Conservation (phyloP, 352 stramenopile species). For the Elongisporangium senticosum region DNA sequence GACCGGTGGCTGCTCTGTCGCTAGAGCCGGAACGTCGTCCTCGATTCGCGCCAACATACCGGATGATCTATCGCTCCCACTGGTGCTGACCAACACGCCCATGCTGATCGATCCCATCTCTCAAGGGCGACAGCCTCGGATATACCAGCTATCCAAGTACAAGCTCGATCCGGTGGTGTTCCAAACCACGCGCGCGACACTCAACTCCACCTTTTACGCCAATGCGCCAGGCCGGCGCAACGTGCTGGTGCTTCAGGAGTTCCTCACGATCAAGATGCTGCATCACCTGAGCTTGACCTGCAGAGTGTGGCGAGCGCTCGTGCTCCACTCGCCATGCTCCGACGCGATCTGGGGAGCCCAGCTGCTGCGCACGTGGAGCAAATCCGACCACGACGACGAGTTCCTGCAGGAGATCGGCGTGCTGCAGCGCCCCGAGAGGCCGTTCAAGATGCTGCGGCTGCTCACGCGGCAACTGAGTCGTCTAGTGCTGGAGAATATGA, state of each 20-base stretch:
- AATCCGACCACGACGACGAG: conserved; percentile 23
- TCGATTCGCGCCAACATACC: neutral
- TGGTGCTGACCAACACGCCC: conserved; percentile 9
- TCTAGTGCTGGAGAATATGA: conserved; percentile 45
- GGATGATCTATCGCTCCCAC: neutral
- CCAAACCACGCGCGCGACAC: conserved; percentile 21
- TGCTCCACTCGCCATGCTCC: conserved; percentile 28
- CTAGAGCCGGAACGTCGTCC: neutral
- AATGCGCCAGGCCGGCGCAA: conserved; percentile 17
- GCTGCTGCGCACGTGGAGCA: conserved; percentile 35
- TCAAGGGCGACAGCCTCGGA: conserved; percentile 12
- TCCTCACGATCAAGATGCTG: conserved; percentile 29
- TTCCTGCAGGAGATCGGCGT: conserved; percentile 35
- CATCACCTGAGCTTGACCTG: conserved; percentile 44
- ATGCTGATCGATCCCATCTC: neutral
- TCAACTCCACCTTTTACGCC: conserved; percentile 25
- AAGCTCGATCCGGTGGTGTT: conserved; percentile 37
- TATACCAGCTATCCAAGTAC: conserved; percentile 38
- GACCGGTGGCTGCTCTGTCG: too few species aligned
- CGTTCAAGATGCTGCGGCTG: conserved; percentile 40
- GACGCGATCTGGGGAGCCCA: conserved; percentile 48
- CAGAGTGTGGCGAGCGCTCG: conserved; percentile 36
- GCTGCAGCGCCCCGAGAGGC: conserved; percentile 32
- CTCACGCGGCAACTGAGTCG: conserved; percentile 42
- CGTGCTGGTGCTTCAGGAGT: conserved; percentile 39